Evolutionary conservation across 768 basidiomycete species (phyloP).

Genomic region (Tricholoma terreum): DNA sequence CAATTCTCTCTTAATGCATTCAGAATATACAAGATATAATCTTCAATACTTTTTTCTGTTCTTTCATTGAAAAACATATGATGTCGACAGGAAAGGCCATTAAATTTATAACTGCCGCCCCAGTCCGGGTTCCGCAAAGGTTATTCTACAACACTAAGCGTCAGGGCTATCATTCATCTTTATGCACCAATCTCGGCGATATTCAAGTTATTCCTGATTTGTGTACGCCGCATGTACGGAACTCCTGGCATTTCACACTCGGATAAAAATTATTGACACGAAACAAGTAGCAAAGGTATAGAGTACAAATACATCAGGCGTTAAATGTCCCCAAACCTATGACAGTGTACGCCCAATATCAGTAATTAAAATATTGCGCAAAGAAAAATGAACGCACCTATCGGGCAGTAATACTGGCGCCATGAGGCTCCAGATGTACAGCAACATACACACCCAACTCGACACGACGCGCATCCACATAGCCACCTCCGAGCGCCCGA

Average conservation of each 20-base stretch:
- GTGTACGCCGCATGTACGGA: too few relatives aligned
- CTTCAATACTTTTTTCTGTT: too few relatives aligned
- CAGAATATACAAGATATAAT: too few relatives aligned
- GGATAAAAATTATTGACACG: background rate
- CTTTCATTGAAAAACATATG: too few relatives aligned
- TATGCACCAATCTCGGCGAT: too few relatives aligned
- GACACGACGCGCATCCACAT: slow-evolving; percentile 99
- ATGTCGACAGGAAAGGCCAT: too few relatives aligned
- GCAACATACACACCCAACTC: slow-evolving; percentile 87
- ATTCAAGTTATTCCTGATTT: too few relatives aligned
- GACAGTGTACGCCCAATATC: background rate
- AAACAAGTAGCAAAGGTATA: too few relatives aligned
- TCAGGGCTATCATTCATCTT: too few relatives aligned
- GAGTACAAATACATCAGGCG: slow-evolving; percentile 3
- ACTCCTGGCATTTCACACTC: background rate
- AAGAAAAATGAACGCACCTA: slow-evolving; percentile 49
- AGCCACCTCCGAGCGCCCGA: slow-evolving; percentile 91
- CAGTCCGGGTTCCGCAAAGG: too few relatives aligned
- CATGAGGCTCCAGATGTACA: slow-evolving; percentile 85
- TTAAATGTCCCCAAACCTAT: slow-evolving; percentile 24
- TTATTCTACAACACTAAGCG: too few relatives aligned
- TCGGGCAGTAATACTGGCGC: slow-evolving; percentile 92
- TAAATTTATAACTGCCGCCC: too few relatives aligned
- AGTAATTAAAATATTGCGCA: background rate
- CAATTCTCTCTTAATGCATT: slow-evolving; percentile 80